phyloP scores from a whole-genome alignment of 208 protist genomes.

The Blastocrithidia nonstop region DNA sequence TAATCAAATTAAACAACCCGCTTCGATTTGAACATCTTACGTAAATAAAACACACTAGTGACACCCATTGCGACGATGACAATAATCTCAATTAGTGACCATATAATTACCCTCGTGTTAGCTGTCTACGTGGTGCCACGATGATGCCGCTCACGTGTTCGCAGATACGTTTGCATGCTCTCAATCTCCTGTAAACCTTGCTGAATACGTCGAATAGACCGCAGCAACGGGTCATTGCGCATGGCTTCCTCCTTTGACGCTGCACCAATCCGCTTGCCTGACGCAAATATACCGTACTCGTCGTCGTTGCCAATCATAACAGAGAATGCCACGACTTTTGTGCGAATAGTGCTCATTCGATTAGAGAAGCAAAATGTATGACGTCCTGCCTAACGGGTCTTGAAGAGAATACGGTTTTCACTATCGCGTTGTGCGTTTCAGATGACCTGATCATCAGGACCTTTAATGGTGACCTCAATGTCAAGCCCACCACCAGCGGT shows the following conservation, averaged over 20 bases:
- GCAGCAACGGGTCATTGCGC: conserved; percentile 29
- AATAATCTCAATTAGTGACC: conserved; percentile 52
- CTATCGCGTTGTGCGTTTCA: conserved; percentile 25
- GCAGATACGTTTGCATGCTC: conserved; percentile 58
- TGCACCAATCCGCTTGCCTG: conserved; percentile 1
- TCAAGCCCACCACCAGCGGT: conserved; percentile 62
- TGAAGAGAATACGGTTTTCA: conserved; percentile 74
- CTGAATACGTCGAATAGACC: conserved; percentile 37
- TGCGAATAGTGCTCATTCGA: conserved; percentile 63
- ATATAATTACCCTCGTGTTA: conserved; percentile 71
- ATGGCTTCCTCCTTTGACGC: background rate
- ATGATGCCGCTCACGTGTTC: conserved; percentile 44
- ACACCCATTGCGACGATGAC: conserved; percentile 49
- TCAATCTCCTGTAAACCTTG: conserved; percentile 57
- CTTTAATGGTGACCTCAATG: conserved; percentile 38
- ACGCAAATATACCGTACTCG: background rate
- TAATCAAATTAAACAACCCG: conserved; percentile 57
- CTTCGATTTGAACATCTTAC: conserved; percentile 54
- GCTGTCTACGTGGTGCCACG: conserved; percentile 67
- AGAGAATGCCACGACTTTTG: conserved; percentile 69
- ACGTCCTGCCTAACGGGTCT: conserved; percentile 25
- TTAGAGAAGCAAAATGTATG: conserved; percentile 84
- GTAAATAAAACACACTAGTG: conserved; percentile 62
- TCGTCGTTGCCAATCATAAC: conserved; percentile 26
- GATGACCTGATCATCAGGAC: conserved; percentile 32